Base-by-base conservation (phyloP, 2,329 filamentous ascomycete species). In the Pezicula rhizophila region DNA sequence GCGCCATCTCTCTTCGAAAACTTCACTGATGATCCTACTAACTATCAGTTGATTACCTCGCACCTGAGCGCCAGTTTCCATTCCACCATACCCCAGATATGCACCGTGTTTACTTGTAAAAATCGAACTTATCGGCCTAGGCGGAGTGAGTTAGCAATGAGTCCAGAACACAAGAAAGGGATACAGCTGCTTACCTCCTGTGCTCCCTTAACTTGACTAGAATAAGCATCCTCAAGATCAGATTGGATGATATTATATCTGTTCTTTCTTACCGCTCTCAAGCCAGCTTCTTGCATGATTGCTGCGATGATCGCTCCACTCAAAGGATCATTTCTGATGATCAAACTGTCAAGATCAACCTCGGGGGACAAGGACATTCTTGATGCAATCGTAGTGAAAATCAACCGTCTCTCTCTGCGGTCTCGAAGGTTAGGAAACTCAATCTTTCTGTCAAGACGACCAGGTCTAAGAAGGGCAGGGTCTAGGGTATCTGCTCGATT, bases 321-420 rank as follows among this genome's bases (percentile, higher is more conserved):
- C 43, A 99, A 75, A 2, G 93, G 93, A 66, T 99, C 93, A 66
- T 97, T 99, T 62, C 93, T 84, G 57, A 96, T 90, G 64, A 99
- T 99, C 63, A 99, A 75, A 57, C 87, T 93, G 71, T 99, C 93
- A 54, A 99, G 76, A 67, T 99, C 93, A 48, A 96, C 93, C 69
- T 99, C 93, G 42, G 93, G 93, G 11, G 90, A 91, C 60, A 99
- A 74, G 58, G 89, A 96, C 93, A 99, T 99, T 78, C 95, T 96
- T 62, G 83, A 75, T 12, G 93, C 92, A 64, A 99, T 96, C n/a
- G 93, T 99, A 50, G 80, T 83, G 78, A 99, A 99, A 69, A 99
- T 99, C 63, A 99, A 80, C 46, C 93, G 87, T 60, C 93, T 85
- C 77, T 99, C 93, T 64, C 93, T 85, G 60, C 93, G 85, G 67